phyloP scores from a whole-genome alignment of 75 land plant genomes.

The Pinus tabuliformis region DNA sequence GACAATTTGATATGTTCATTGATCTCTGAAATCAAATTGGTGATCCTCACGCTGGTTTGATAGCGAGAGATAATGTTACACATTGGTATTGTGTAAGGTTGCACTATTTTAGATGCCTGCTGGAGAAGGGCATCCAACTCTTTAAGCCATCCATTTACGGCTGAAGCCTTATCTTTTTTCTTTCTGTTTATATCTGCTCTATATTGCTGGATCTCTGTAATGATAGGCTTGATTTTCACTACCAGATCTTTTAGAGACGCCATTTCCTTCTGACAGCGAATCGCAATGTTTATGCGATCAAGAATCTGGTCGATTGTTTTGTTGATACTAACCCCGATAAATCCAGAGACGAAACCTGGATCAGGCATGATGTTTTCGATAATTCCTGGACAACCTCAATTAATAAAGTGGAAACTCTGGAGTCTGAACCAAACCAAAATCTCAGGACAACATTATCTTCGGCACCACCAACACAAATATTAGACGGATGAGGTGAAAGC shows the following conservation, averaged over 20 bases:
- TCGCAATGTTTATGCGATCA: background rate
- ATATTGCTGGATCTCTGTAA: background rate
- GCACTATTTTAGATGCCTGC: background rate
- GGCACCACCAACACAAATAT: no score
- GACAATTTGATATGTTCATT: background rate
- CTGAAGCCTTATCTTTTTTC: background rate
- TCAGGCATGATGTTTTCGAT: background rate
- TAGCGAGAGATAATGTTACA: background rate
- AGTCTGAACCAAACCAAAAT: no score
- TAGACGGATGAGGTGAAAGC: no score
- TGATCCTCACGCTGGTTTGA: background rate
- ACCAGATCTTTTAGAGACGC: background rate
- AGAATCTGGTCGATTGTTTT: background rate
- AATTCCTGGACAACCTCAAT: no score
- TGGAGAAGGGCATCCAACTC: background rate
- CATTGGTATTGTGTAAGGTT: background rate
- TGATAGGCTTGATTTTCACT: background rate
- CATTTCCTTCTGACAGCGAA: background rate
- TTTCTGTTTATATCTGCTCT: background rate
- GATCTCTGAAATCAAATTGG: background rate
- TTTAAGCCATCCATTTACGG: background rate
- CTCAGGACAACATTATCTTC: no score
- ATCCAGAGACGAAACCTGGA: background rate
- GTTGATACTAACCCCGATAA: background rate
- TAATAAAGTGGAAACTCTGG: no score